A percentile compares a stretch with the other conserved stretches of the same genome.
These are phyloP conservation scores for Geotrichum ghanense DNA, from an alignment of 805 yeast species.

Conservation along the genomic window DNA sequence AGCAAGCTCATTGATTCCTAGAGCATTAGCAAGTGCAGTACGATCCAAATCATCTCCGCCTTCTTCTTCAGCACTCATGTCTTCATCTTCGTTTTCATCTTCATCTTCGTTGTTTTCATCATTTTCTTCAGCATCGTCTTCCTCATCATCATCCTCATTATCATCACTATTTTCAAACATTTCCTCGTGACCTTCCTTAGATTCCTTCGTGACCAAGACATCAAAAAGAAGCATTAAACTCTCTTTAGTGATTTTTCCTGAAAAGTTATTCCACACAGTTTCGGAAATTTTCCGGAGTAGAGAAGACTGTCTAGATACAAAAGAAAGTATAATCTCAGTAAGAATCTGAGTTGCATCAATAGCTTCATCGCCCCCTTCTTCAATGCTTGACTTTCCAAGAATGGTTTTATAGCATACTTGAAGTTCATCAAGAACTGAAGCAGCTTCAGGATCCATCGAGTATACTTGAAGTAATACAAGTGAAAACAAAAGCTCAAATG, in stretches of 20 bases:
- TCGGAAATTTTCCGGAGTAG: conserved; percentile 47
- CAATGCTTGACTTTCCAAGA: conserved; percentile 28
- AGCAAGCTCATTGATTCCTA: conserved; percentile 13
- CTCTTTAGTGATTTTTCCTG: conserved; percentile 32
- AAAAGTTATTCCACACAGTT: conserved; percentile 45
- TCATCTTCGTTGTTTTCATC: conserved; percentile 29
- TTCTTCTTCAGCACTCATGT: conserved; percentile 22
- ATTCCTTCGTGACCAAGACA: conserved; percentile 13
- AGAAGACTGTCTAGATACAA: conserved; percentile 45
- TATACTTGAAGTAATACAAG: conserved; percentile 69
- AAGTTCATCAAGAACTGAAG: conserved; percentile 62
- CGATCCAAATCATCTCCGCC: conserved; percentile 28
- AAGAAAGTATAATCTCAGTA: conserved; percentile 47
- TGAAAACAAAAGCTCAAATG: conserved; percentile 69
- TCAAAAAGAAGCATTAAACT: conserved; percentile 43
- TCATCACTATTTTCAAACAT: conserved; percentile 31
- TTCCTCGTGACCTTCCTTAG: conserved; percentile 32
- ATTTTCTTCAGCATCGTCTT: conserved; percentile 28
- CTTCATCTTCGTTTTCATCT: conserved; percentile 21
- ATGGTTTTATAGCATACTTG: conserved; percentile 43
- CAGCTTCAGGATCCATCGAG: conserved; percentile 62
- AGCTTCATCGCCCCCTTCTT: conserved; percentile 28
- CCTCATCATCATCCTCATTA: conserved; percentile 25
- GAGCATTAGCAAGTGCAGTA: conserved; percentile 22
- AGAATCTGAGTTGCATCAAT: conserved; percentile 37